Conservation (phyloP, 2,329 filamentous ascomycete genomes). For the Alternaria metachromatica region DNA sequence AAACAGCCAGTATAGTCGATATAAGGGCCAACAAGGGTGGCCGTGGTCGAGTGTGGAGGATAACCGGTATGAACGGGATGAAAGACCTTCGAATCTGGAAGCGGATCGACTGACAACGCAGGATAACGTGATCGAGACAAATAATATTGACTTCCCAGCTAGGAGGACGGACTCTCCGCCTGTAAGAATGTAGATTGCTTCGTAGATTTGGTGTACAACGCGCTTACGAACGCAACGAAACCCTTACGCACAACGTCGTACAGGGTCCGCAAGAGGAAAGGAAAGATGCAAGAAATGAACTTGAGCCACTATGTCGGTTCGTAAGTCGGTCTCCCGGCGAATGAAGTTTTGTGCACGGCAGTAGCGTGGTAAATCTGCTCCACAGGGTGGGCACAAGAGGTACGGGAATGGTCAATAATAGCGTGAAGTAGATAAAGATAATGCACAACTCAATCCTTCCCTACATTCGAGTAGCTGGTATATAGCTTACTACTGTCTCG, state of each 20-base stretch:
- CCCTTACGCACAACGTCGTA: slow-evolving; percentile 2
- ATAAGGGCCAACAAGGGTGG: neutral
- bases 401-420: neutral
- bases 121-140: neutral
- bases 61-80: neutral
- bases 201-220: slow-evolving; percentile 1
- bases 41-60: neutral
- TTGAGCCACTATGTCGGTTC: neutral
- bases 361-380: neutral
- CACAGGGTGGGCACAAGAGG: neutral
- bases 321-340: neutral
- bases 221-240: slow-evolving; percentile 3
- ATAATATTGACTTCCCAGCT: neutral
- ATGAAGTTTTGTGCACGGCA: neutral
- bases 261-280: neutral
- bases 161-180: neutral
- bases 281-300: neutral
- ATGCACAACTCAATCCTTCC: neutral
- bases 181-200: neutral
- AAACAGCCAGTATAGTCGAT: neutral
- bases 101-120: neutral
- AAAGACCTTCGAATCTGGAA: neutral
- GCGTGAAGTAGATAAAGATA: neutral
- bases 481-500: neutral
- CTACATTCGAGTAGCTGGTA: neutral